phyloP scores from a whole-genome alignment of 2,329 filamentous ascomycete species.

The Penicillium corylophilum region DNA sequence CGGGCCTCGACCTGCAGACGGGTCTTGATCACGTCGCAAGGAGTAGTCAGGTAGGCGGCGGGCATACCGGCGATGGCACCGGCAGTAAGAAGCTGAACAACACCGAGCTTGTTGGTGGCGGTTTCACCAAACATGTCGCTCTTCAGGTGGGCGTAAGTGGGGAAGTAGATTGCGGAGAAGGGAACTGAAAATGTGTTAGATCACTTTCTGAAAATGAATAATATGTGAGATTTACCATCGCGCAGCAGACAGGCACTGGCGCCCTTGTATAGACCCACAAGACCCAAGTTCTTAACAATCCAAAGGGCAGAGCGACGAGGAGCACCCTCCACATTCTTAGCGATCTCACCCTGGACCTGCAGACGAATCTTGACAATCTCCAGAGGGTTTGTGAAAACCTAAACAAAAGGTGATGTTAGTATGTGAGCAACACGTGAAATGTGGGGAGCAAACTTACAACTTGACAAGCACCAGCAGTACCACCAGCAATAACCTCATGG shows the following conservation, averaged over 20 bases:
- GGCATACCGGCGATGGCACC: conserved; percentile 94
- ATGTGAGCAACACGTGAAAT: conserved; percentile 1
- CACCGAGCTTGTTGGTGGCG: conserved; percentile 78
- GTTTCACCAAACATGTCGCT: conserved; percentile 90
- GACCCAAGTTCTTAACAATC: conserved; percentile 93
- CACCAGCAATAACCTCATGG: conserved; percentile 83
- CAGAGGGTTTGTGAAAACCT: conserved; percentile 96
- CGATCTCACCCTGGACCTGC: conserved; percentile 93
- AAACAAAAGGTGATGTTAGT: conserved; percentile 2
- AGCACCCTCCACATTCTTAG: conserved; percentile 77
- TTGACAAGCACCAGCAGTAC: conserved; percentile 87
- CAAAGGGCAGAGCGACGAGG: conserved; percentile 92
- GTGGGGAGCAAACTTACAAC: conserved; percentile 64
- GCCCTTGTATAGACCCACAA: conserved; percentile 94
- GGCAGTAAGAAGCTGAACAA: conserved; percentile 86
- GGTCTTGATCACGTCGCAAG: conserved; percentile 99
- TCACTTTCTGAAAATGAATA: background rate
- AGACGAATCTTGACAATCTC: conserved; percentile 99
- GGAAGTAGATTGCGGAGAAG: conserved; percentile 99
- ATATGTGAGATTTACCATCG: conserved; percentile 53
- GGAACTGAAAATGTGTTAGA: conserved; percentile 58
- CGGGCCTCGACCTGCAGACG: conserved; percentile 94
- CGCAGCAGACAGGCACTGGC: conserved; percentile 90
- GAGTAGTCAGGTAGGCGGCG: conserved; percentile 90
- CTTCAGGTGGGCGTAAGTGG: conserved; percentile 92